These are phyloP conservation scores for Alloteropsis semialata DNA, from an alignment of 176 grass and related monocot genomes.

Conservation along the genomic window DNA sequence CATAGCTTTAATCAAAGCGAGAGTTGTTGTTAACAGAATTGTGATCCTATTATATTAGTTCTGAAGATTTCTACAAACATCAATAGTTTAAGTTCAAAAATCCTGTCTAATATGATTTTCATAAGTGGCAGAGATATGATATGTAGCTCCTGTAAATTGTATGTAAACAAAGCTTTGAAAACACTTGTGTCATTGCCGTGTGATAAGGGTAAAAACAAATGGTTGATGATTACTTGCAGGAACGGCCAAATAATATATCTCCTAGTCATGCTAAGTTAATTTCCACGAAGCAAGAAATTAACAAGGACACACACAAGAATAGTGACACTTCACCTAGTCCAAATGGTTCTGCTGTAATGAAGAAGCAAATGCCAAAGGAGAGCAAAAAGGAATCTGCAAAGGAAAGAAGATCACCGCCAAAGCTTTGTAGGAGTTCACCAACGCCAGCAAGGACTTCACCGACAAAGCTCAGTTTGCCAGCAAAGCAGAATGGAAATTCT, in stretches of 20 bases:
- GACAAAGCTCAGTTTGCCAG: slow-evolving; percentile 12
- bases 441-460: slow-evolving; percentile 23
- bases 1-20: slow-evolving; percentile 1
- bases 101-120: not conserved
- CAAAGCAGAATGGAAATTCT: slow-evolving; percentile 37
- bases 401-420: slow-evolving; percentile 38
- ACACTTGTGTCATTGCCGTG: not conserved
- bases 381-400: slow-evolving; percentile 33
- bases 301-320: slow-evolving; percentile 36
- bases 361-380: slow-evolving; percentile 41
- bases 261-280: slow-evolving; percentile 44
- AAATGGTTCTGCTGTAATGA: slow-evolving; percentile 30
- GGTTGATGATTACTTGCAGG: slow-evolving; percentile 59
- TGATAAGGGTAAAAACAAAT: not conserved
- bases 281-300: slow-evolving; percentile 57
- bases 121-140: slow-evolving; percentile 2
- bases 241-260: slow-evolving; percentile 44
- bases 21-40: not conserved
- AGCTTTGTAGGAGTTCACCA: slow-evolving; percentile 32
- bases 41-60: not conserved
- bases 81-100: not conserved
- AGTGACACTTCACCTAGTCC: slow-evolving; percentile 28
- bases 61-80: not conserved
- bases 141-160: not conserved
- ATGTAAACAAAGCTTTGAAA: slow-evolving; percentile 8